A percentile compares a stretch with the other conserved stretches of the same genome.
These are phyloP conservation scores for Suillus luteus DNA, from an alignment of 768 basidiomycete species.

Conservation along the genomic window DNA sequence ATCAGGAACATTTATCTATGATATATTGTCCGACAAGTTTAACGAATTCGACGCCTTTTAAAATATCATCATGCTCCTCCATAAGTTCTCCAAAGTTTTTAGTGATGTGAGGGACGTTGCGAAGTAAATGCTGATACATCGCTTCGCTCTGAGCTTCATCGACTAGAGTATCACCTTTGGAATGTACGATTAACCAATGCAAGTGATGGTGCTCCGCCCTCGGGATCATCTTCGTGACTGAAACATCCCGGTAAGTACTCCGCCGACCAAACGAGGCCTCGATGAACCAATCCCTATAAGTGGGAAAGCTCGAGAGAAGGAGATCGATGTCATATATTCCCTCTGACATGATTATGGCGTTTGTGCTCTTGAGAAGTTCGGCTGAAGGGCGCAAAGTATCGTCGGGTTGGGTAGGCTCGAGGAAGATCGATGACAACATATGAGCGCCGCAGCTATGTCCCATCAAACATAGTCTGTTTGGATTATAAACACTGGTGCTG, in stretches of 20 bases:
- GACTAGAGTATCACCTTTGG: constrained; percentile 68
- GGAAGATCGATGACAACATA: constrained; percentile 71
- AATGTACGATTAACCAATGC: constrained; percentile 76
- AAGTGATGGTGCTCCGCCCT: constrained; percentile 39
- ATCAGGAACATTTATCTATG: constrained; percentile 3
- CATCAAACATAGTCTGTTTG: constrained; percentile 53
- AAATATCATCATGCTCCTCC: constrained; percentile 57
- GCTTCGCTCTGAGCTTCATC: constrained; percentile 60
- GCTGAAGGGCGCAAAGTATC: constrained; percentile 45
- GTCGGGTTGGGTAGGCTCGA: constrained; percentile 45
- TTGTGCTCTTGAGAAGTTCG: constrained; percentile 45
- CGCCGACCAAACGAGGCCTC: constrained; percentile 57
- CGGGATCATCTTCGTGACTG: constrained; percentile 44
- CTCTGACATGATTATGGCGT: constrained; percentile 65
- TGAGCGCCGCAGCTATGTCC: constrained; percentile 87
- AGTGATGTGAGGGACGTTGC: constrained; percentile 28
- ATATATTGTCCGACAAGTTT: constrained; percentile 48
- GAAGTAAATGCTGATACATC: constrained; percentile 57
- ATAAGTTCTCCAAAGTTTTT: constrained; percentile 43
- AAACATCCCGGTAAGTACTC: constrained; percentile 50
- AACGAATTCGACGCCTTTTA: constrained; percentile 45
- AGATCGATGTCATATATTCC: constrained; percentile 78
- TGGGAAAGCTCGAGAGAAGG: constrained; percentile 63
- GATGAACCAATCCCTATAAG: constrained; percentile 73
- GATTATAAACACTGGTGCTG: constrained; percentile 37